A percentile compares a stretch with the other conserved stretches of the same genome.
Evolutionary conservation across 1,284 basidiomycete genomes (phyloP).

Genomic region (Tilletia horrida): DNA sequence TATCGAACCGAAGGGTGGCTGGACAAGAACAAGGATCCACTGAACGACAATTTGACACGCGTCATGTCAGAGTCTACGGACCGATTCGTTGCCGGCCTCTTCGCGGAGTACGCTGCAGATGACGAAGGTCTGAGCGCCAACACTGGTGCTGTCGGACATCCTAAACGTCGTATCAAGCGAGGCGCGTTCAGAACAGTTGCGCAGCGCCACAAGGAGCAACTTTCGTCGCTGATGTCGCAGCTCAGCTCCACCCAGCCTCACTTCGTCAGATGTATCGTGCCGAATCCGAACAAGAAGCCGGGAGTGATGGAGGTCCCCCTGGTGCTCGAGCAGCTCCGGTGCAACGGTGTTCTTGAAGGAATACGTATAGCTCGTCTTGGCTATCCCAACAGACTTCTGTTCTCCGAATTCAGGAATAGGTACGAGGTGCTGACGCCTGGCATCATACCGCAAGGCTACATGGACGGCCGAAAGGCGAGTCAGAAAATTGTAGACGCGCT

Average conservation of each 20-base stretch:
- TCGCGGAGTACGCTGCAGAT: slow-evolving; percentile 71
- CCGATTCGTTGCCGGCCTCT: slow-evolving; percentile 75
- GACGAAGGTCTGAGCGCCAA: slow-evolving; percentile 61
- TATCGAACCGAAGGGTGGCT: slow-evolving; percentile 96
- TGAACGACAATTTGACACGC: slow-evolving; percentile 92
- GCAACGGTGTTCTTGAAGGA: slow-evolving; percentile 98
- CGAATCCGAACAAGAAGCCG: slow-evolving; percentile 87
- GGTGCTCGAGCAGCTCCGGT: slow-evolving; percentile 91
- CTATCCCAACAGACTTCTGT: slow-evolving; percentile 93
- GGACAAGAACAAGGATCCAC: slow-evolving; percentile 98
- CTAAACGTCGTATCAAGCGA: slow-evolving; percentile 77
- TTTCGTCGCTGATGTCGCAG: slow-evolving; percentile 85
- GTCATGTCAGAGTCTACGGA: slow-evolving; percentile 81
- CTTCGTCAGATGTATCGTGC: slow-evolving; percentile 97
- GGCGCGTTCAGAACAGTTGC: slow-evolving; percentile 95
- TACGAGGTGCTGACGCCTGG: slow-evolving; percentile 94
- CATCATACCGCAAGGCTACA: slow-evolving; percentile 85
- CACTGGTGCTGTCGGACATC: slow-evolving; percentile 33
- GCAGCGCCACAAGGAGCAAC: slow-evolving; percentile 94
- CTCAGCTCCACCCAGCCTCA: slow-evolving; percentile 92
- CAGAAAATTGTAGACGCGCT: slow-evolving; percentile 86
- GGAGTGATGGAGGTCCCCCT: slow-evolving; percentile 88
- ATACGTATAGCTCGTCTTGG: slow-evolving; percentile 96
- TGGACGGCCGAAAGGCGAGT: slow-evolving; percentile 94
- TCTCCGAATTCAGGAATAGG: slow-evolving; percentile 93